Evolutionary conservation across 78 protist species (phyloP).

Genomic region (Cavenderia fasciculata): DNA sequence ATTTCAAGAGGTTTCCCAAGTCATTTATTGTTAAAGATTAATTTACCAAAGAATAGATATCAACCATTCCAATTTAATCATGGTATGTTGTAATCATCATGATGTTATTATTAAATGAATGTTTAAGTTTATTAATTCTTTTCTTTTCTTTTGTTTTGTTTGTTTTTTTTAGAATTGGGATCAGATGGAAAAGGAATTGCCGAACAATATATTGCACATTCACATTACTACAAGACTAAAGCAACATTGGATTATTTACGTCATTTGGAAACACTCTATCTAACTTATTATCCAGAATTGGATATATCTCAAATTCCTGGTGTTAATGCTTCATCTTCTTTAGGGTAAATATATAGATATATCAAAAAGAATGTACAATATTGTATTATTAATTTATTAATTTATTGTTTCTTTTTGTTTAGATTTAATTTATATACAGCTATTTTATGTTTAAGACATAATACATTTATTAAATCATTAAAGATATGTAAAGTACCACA

Average conservation of each 20-base stretch:
- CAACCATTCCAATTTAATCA: conserved; percentile 56
- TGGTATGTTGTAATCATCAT: conserved; percentile 25
- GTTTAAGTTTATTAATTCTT: no score
- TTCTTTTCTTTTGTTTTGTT: no score
- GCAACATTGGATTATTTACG: conserved; percentile 58
- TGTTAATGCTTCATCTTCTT: conserved; percentile 35
- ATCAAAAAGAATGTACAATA: no score
- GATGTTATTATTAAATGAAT: no score
- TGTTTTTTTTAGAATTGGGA: conserved; percentile 2
- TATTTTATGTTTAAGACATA: conserved; percentile 46
- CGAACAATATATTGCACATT: conserved; percentile 65
- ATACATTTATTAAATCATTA: conserved; percentile 27
- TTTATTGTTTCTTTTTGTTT: not conserved
- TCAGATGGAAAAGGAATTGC: conserved; percentile 74
- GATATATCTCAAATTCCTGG: conserved; percentile 50
- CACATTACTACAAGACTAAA: conserved; percentile 57
- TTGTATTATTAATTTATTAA: no score
- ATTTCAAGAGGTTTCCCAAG: conserved; percentile 52
- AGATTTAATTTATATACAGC: conserved; percentile 53
- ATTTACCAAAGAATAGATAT: conserved; percentile 30
- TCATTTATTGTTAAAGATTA: not conserved
- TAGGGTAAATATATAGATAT: conserved; percentile 1
- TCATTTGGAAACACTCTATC: conserved; percentile 66
- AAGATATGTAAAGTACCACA: conserved; percentile 24
- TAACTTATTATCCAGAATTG: conserved; percentile 50